Percentiles rank a stretch among this genome's conserved stretches.
These are phyloP conservation scores for Marchantia polymorpha DNA, from an alignment of 225 moss, liverwort and hornwort genomes.

Conservation along the genomic window DNA sequence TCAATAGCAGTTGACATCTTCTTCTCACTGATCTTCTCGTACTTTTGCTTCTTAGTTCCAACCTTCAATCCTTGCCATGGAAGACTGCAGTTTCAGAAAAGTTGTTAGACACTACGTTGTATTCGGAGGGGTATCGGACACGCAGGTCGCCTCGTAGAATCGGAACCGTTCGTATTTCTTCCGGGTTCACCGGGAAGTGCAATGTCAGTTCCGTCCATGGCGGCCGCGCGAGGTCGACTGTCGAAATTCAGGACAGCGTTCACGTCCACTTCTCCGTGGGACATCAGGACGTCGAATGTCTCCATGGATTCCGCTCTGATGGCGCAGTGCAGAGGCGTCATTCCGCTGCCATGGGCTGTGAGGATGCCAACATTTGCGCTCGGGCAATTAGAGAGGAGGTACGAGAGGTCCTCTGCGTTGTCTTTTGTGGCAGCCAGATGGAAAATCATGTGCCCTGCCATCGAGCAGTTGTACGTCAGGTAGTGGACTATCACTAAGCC, in stretches of 20 bases:
- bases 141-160: background rate
- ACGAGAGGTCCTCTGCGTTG: background rate
- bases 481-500: background rate
- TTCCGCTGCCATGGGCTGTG: background rate
- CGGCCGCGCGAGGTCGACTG: too few relatives aligned
- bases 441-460: background rate
- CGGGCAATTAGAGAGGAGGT: too few relatives aligned
- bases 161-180: background rate
- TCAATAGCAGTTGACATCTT: constrained; percentile 96
- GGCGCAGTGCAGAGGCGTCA: constrained; percentile 7
- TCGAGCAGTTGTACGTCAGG: background rate
- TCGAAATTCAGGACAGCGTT: too few relatives aligned
- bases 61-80: constrained; percentile 98
- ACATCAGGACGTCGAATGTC: background rate
- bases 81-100: constrained; percentile 49
- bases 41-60: constrained; percentile 95
- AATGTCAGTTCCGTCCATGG: too few relatives aligned
- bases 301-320: background rate
- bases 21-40: constrained; percentile 89
- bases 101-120: background rate
- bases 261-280: background rate
- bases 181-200: too few relatives aligned
- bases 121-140: constrained; percentile 1
- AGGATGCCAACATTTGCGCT: background rate
- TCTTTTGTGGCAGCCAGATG: constrained; percentile 5